Evolutionary conservation across 192 early-diverging fungal genomes (phyloP).

Genomic region (Backusella sp.): DNA sequence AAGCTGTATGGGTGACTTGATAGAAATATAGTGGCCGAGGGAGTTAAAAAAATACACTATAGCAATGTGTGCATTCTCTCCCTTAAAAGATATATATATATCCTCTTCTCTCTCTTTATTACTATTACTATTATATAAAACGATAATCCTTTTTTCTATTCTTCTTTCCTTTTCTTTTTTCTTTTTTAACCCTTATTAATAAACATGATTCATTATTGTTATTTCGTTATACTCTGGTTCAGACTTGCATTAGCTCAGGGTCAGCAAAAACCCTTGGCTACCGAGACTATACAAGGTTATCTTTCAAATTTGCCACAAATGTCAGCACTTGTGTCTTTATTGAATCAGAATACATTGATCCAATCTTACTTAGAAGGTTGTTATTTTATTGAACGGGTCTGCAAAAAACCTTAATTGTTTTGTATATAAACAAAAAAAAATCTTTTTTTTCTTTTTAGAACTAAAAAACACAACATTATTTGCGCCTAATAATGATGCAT

Average conservation of each 20-base stretch:
- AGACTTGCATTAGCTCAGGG: not conserved
- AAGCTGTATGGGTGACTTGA: constrained; percentile 13
- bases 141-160: not conserved
- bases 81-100: not conserved
- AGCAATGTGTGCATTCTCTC: not conserved
- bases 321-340: not conserved
- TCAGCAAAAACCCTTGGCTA: not conserved
- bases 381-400: not conserved
- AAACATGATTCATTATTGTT: not conserved
- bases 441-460: not conserved
- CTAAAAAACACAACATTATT: not conserved
- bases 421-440: not conserved
- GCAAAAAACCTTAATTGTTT: not conserved
- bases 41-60: not conserved
- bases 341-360: not conserved
- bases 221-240: not conserved
- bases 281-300: not conserved
- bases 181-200: not conserved
- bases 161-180: not conserved
- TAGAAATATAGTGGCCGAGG: constrained; percentile 10
- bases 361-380: constrained; percentile 1
- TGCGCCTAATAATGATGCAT: constrained; percentile 4
- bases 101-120: not conserved
- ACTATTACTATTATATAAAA: not conserved
- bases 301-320: constrained; percentile 1